Evolutionary conservation across 169 alveolate genomes (phyloP), one percentile per base, ranked within the genome.

Genomic region (Toxoplasma gondii): DNA sequence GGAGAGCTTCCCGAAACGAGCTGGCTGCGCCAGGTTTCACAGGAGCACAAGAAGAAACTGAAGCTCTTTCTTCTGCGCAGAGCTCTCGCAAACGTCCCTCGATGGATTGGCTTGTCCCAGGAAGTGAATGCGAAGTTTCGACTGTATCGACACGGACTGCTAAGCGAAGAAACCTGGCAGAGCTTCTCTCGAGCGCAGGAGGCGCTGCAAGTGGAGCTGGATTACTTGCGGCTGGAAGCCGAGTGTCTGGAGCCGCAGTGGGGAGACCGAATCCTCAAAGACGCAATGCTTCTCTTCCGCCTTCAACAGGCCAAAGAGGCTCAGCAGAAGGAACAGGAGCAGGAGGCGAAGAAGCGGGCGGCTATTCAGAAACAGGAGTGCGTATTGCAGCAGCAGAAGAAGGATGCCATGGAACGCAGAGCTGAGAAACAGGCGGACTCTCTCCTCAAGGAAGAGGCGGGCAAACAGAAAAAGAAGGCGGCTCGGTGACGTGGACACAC

Each of bases 101-200:
- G 92, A 12, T 87, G 92, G 92, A 12, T 49, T 29, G 81, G n/a
- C 24, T 31, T 87, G 17, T 87, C 92, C 36, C 81, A 54, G 74
- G 92, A 87, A 53, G 36, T 54, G 44, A 87, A 87, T 34, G 92
- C 81, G 34, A 87, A 87, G 92, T 87, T 31, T 34, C 92, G 92
- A 34, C 92, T 87, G 80, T 87, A 87, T 38, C 39, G 92, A 22
- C 74, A 87, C 49, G 81, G 80, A 17, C 80, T 87, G 80, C 92
- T 87, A 17, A 34, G 58, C 31, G 92, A 87, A 53, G 49, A 45
- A 70, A 54, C 92, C 39, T 87, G 92, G 92, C 41, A 10, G 49
- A n/a, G 53, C 16, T 87, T 87, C 49, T 17, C 44, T 19, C 58
- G 53, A 36, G 81, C 53, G n/a, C 92, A 87, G 81, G 80, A 87